Conservation (phyloP, 2,329 filamentous ascomycete species). For the Hypoxylon sp. region DNA sequence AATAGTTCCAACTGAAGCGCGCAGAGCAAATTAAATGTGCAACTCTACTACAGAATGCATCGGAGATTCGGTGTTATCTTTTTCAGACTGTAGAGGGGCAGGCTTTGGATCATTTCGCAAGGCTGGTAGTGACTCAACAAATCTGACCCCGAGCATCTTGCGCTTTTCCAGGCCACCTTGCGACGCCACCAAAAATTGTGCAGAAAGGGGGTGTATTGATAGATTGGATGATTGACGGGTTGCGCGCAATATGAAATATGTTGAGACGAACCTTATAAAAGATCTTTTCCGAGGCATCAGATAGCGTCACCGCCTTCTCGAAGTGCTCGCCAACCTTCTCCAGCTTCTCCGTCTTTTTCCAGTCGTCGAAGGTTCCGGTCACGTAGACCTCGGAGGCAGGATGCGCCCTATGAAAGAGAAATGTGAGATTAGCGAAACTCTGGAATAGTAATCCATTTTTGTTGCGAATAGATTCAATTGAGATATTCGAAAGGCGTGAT, state of each 20-base stretch:
- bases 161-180: constrained; percentile 9
- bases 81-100: constrained; percentile 1
- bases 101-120: constrained; percentile 16
- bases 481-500: too few relatives aligned
- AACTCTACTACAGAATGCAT: constrained; percentile 7
- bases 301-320: constrained; percentile 81
- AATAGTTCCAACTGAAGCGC: background rate
- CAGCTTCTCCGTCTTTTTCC: constrained; percentile 86
- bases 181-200: background rate
- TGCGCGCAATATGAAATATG: constrained; percentile 13
- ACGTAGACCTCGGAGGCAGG: constrained; percentile 88
- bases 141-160: constrained; percentile 16
- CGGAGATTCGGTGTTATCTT: constrained; percentile 13
- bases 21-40: constrained; percentile 15
- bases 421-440: constrained; percentile 26
- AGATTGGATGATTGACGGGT: constrained; percentile 6
- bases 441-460: too few relatives aligned
- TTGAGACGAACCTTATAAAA: constrained; percentile 84
- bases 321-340: constrained; percentile 78
- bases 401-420: constrained; percentile 72
- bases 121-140: constrained; percentile 2
- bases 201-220: constrained; percentile 24
- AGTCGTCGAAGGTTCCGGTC: constrained; percentile 94
- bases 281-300: constrained; percentile 74
- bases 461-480: constrained; percentile 9